Percentiles rank a stretch among this genome's conserved stretches.
These are phyloP conservation scores for Amaranthus cruentus DNA, from an alignment of 148 eudicot genomes.

Conservation along the genomic window DNA sequence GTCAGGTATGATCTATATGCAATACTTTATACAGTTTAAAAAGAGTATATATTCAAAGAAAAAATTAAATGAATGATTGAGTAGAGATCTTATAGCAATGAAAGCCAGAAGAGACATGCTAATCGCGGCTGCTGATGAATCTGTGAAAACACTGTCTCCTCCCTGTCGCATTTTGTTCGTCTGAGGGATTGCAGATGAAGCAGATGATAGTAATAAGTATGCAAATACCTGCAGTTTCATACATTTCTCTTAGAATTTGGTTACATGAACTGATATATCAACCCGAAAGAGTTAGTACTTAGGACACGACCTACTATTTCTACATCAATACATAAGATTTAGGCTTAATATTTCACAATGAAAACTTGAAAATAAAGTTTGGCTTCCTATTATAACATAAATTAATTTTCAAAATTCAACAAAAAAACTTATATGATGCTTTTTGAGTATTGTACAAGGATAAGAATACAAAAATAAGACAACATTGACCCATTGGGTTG, in stretches of 20 bases:
- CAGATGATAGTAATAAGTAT: constrained; percentile 74
- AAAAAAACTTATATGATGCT: too few relatives aligned
- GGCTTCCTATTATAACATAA: too few relatives aligned
- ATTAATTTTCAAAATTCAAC: too few relatives aligned
- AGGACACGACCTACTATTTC: too few relatives aligned
- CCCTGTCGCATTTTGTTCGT: constrained; percentile 74
- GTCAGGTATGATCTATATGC: not conserved
- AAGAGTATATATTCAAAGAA: constrained; percentile 10
- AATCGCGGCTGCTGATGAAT: constrained; percentile 67
- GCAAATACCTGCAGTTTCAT: constrained; percentile 60
- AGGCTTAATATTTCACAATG: too few relatives aligned
- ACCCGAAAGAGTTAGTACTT: too few relatives aligned
- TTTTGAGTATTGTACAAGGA: too few relatives aligned
- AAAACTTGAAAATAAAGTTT: too few relatives aligned
- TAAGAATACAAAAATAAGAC: too few relatives aligned
- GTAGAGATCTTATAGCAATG: constrained; percentile 69
- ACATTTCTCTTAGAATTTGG: not conserved
- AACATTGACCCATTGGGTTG: too few relatives aligned
- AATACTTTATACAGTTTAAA: constrained; percentile 18
- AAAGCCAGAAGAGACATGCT: constrained; percentile 84
- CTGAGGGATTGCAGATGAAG: constrained; percentile 70
- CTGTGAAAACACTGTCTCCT: constrained; percentile 68
- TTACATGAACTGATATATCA: not conserved
- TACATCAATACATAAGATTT: too few relatives aligned
- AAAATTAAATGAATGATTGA: constrained; percentile 37